Base-by-base conservation (phyloP, 2,329 filamentous ascomycete species). In the Aspergillus sp. region DNA sequence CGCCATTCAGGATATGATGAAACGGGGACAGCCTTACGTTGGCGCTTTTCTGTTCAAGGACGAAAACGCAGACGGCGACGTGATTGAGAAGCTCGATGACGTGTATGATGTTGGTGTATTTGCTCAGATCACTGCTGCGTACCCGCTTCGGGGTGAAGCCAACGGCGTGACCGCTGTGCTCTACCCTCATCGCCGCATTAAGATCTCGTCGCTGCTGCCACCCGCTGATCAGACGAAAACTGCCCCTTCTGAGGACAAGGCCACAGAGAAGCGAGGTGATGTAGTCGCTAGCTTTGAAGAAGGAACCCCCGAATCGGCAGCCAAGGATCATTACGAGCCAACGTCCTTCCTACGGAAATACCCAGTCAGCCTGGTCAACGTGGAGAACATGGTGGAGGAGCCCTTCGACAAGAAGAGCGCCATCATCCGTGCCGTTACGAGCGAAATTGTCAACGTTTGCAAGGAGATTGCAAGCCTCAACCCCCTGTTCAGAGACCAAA, bases 221-320 rank as follows among this genome's bases (percentile, higher is more conserved):
- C 88, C 90, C 71, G 68, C 46, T 53, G 66, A 63, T 53, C 61
- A 49, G 52, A 49, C 55, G 9, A 65, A 58, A 53, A 72, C 50
- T 43, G 65, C 53, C 52, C 52, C 50, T 44, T 53, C 51, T 37
- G 69, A 64, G 51, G 67, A 60, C 15, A 67, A 81, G 51, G 55
- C 78, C 10, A 57, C 74, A 5, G 85, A 90, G 54, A 88, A 86
- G 70, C 88, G 89, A 68, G 93, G 91, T 3, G 93, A 97, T 65
- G 89, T 97, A 6, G 91, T 97, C 37, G 91, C 93, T 1, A 96
- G 90, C 72, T 97, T 98, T 54, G 93, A 98, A 68, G 93, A 98
- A 74, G 78, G 78, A 17, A 77, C 79, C 4, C 79, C 86, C 3
- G 81, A 86, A 45, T 64, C 75, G 70, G 77, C 62, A 10, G 70